Evolutionary conservation across 2,329 filamentous ascomycete genomes (phyloP).

Genomic region (Rhytidhysteron rufulum): DNA sequence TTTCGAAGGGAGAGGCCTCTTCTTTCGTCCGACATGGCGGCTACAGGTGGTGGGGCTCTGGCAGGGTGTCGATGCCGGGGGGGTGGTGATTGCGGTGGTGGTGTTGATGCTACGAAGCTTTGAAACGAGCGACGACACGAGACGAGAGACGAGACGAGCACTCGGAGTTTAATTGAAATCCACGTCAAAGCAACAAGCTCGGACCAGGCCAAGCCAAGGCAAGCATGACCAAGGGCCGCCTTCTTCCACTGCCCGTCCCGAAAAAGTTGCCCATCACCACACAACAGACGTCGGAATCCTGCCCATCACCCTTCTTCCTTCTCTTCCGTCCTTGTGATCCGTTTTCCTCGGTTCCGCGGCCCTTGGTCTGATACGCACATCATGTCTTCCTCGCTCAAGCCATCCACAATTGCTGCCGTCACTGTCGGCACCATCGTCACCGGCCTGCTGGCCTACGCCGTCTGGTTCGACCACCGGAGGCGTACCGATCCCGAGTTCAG

Average conservation of each 20-base stretch:
- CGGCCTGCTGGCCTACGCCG: conserved; percentile 59
- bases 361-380: too few relatives aligned
- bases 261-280: conserved; percentile 8
- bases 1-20: conserved; percentile 61
- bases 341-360: conserved; percentile 5
- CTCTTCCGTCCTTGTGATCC: conserved; percentile 5
- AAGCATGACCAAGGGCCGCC: too few relatives aligned
- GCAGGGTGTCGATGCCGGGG: not conserved
- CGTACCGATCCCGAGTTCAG: conserved; percentile 62
- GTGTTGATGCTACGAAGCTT: too few relatives aligned
- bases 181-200: too few relatives aligned
- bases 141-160: too few relatives aligned
- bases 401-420: conserved; percentile 56
- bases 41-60: conserved; percentile 7
- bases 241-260: too few relatives aligned
- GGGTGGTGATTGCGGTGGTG: not conserved
- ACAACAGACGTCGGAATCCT: not conserved
- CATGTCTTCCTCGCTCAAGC: conserved; percentile 45
- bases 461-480: conserved; percentile 65
- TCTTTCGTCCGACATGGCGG: conserved; percentile 46
- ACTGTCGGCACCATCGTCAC: conserved; percentile 57
- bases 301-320: conserved; percentile 1
- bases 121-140: too few relatives aligned
- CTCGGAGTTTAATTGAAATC: too few relatives aligned
- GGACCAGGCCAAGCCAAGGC: too few relatives aligned